Base-by-base conservation (phyloP, 371 early-diverging fungal genomes). In the Dipsacomyces acuminosporus region DNA sequence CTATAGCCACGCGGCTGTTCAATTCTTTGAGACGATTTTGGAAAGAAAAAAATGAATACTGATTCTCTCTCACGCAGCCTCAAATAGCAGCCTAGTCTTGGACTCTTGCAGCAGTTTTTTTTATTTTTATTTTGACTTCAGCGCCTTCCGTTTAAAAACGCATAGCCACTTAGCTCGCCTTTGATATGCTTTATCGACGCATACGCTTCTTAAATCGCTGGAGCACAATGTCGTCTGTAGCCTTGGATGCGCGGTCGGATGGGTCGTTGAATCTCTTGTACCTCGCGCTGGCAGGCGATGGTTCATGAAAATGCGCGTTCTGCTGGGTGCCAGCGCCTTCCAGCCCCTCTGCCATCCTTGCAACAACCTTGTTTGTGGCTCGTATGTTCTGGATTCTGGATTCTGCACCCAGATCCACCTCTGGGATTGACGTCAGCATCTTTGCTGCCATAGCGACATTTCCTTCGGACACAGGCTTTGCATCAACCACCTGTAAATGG, bases 401-500 rank as follows among this genome's bases (percentile, higher is more conserved):
- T 86, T 80, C 83, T 34, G 89, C 85, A 34, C 93, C 96, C 3
- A 95, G 76, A 66, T 94, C 93, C 4, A 93, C 89, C 70, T 94
- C 94, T 4, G 93, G 96, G 48, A 95, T 91, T 8, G 92, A 89
- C 8, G 93, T 91, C 33, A 95, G 64, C 93, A 95, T 93, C 33
- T 87, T 80, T 8, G 93, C 79, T 2, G 93, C 91, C 30, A 89
- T 70, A 38, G 91, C 87, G 1, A 92, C 89, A 57, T 86, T 92
- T 19, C 93, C 93, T 61, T 95, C 94, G 17, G 76, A 73, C 21
- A 87, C 81, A 0, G 80, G 80, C 55, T 82, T 82, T 35, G 60
- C 50, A 8, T 69, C 71, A 17, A 72, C 54, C 33, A 86, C 84
- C 70, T 81, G 77, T 34, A 89, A 57, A 49, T 88, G 84, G 25